Conservation (phyloP, 345 rosid species). For the Ceriops zippeliana region DNA sequence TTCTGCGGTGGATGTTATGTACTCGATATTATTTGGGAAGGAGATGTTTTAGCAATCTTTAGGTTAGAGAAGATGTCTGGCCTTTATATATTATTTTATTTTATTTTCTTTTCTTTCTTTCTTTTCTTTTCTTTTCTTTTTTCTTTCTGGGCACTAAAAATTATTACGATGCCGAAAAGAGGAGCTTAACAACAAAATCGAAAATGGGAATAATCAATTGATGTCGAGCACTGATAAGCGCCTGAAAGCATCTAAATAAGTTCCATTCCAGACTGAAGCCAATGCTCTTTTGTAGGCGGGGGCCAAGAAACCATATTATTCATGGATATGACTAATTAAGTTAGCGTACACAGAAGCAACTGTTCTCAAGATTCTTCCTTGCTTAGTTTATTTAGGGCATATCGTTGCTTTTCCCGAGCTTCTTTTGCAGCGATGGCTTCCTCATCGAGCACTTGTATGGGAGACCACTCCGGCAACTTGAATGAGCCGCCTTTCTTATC, state of each 20-base stretch:
- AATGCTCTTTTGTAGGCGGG: background rate
- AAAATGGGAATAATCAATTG: no score
- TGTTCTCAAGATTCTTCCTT: slow-evolving; percentile 55
- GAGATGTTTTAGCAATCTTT: background rate
- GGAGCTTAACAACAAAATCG: no score
- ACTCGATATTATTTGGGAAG: background rate
- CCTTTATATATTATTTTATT: no score
- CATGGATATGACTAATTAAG: background rate
- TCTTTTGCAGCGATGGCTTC: slow-evolving; percentile 71
- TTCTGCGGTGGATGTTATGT: background rate
- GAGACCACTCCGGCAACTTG: slow-evolving; percentile 81
- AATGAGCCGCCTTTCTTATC: slow-evolving; percentile 32
- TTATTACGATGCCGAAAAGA: no score
- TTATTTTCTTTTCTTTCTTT: no score
- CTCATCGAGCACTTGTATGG: slow-evolving; percentile 76
- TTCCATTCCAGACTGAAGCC: background rate
- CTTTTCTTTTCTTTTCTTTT: no score
- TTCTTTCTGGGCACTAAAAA: no score
- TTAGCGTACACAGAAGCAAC: background rate
- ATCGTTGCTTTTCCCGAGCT: slow-evolving; percentile 56
- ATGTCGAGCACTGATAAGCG: background rate
- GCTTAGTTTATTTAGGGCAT: slow-evolving; percentile 46
- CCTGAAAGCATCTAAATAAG: background rate
- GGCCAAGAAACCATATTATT: background rate
- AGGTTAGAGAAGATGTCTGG: background rate